Percentiles rank a stretch among this genome's conserved stretches.
Evolutionary conservation across 2,329 filamentous ascomycete genomes (phyloP).

Genomic region (Ceratocystis diversiconidia): DNA sequence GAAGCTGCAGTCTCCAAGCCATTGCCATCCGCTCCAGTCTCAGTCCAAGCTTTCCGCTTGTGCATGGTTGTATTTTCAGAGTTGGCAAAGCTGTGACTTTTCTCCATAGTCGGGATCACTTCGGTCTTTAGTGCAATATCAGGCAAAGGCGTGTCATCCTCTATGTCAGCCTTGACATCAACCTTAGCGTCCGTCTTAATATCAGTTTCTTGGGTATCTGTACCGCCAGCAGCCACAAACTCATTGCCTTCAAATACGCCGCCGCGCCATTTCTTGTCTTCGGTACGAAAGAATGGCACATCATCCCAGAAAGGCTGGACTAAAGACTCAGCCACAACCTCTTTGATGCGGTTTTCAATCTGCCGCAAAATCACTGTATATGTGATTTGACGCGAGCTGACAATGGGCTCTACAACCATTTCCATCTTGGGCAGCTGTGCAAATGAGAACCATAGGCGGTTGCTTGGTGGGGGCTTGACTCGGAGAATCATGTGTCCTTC

Average conservation of each 20-base stretch:
- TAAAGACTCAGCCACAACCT: conserved; percentile 81
- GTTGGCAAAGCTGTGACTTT: conserved; percentile 38
- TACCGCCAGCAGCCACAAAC: conserved; percentile 24
- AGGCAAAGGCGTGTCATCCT: not conserved
- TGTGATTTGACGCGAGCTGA: conserved; percentile 88
- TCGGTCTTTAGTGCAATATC: not conserved
- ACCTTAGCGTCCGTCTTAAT: not conserved
- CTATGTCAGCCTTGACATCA: not conserved
- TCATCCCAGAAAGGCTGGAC: conserved; percentile 96
- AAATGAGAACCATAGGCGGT: conserved; percentile 91
- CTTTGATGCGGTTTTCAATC: conserved; percentile 88
- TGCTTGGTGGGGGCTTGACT: conserved; percentile 89
- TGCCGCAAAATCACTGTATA: conserved; percentile 83
- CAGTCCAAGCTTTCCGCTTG: conserved; percentile 11
- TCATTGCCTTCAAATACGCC: conserved; percentile 59
- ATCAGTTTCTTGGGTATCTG: not conserved
- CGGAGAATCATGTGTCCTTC: conserved; percentile 75
- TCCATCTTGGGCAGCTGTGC: conserved; percentile 89
- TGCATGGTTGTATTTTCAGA: conserved; percentile 25
- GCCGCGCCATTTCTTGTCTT: conserved; percentile 63
- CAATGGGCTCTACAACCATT: conserved; percentile 86
- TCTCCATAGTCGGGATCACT: conserved; percentile 32
- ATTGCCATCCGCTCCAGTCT: conserved; percentile 14
- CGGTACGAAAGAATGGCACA: conserved; percentile 74
- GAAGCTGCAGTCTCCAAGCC: conserved; percentile 18